Evolutionary conservation across 805 yeast species (phyloP), one percentile per base, ranked within the genome.

Genomic region (Candida maris): DNA sequence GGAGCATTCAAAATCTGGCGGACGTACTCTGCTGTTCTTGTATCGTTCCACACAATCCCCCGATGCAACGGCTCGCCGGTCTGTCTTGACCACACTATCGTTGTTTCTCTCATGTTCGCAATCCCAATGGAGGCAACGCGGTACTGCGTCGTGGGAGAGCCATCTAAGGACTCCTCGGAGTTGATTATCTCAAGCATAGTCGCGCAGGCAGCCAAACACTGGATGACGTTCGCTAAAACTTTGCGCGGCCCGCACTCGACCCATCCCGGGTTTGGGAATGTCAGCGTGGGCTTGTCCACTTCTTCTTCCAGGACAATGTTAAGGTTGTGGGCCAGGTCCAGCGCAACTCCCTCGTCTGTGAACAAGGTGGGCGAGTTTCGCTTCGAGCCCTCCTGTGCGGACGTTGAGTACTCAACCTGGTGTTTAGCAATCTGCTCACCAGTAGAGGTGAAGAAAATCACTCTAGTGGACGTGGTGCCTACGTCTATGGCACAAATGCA

Each of bases 21-120:
- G 35, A 87, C 88, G 32, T 85, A 72, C 14, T 70, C 77, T 7
- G 84, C 65, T 27, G 95, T 91, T 56, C 97, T 75, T 27, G 95
- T 85, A 64, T 89, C 97, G 44, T 91, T 85, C 97, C 97, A 89
- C 24, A 89, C 95, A 59, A 89, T 86, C 54, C 96, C 97, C 57
- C 85, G 81, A 56, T 81, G 74, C 37, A 87, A 73, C 4, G 96
- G 94, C 46, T 68, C 65, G 27, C 96, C 96, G 2, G 96, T 87
- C 35, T 68, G 68, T 47, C 79, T 73, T 39, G 87, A 81, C 96
- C 96, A 89, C 32, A 89, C 79, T 36, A 83, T 72, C 19, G 95
- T 82, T 28, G 97, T 89, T 65, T 89, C 97, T 57, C 97, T 77
- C 93, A 91, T 94, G 64, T 88, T 91, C 35, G 97, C 93, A 48